A percentile compares a stretch with the other conserved stretches of the same genome.
Conservation (phyloP, 257 asterid species). For the Fraxinus pennsylvanica region DNA sequence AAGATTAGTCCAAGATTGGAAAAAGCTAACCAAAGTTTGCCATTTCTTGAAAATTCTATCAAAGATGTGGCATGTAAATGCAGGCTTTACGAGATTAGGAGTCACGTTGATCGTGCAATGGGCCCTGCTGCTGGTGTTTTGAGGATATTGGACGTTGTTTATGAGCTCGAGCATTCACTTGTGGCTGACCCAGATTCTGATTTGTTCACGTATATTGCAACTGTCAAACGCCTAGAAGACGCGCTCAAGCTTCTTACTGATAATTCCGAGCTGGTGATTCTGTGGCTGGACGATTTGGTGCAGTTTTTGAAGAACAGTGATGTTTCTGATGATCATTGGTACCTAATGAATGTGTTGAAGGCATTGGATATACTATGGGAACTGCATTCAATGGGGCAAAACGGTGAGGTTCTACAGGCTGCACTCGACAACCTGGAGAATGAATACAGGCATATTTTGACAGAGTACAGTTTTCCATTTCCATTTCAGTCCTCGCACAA, state of each 20-base stretch:
- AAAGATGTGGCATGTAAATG: conserved; percentile 45
- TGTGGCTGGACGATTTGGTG: conserved; percentile 72
- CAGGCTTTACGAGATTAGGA: conserved; percentile 46
- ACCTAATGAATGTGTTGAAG: conserved; percentile 37
- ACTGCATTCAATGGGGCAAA: conserved; percentile 41
- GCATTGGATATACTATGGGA: conserved; percentile 44
- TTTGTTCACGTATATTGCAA: conserved; percentile 34
- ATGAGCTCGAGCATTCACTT: conserved; percentile 49
- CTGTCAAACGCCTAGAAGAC: conserved; percentile 54
- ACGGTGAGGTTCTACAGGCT: conserved; percentile 43
- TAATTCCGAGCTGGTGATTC: conserved; percentile 54
- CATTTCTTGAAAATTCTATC: conserved; percentile 30
- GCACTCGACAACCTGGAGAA: conserved; percentile 56
- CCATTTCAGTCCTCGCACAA: not conserved
- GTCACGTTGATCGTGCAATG: conserved; percentile 47
- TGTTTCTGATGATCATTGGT: conserved; percentile 38
- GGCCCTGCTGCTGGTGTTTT: conserved; percentile 65
- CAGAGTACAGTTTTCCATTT: conserved; percentile 28
- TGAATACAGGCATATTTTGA: conserved; percentile 43
- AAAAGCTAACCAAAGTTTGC: conserved; percentile 32
- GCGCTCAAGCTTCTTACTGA: conserved; percentile 64
- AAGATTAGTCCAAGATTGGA: conserved; percentile 45
- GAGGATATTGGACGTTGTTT: conserved; percentile 53
- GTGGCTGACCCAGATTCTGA: conserved; percentile 31
- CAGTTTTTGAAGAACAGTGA: conserved; percentile 34